A percentile compares a stretch with the other conserved stretches of the same genome.
These are phyloP conservation scores for Thalassiosira hispida DNA, from an alignment of 352 stramenopile genomes.

Conservation along the genomic window DNA sequence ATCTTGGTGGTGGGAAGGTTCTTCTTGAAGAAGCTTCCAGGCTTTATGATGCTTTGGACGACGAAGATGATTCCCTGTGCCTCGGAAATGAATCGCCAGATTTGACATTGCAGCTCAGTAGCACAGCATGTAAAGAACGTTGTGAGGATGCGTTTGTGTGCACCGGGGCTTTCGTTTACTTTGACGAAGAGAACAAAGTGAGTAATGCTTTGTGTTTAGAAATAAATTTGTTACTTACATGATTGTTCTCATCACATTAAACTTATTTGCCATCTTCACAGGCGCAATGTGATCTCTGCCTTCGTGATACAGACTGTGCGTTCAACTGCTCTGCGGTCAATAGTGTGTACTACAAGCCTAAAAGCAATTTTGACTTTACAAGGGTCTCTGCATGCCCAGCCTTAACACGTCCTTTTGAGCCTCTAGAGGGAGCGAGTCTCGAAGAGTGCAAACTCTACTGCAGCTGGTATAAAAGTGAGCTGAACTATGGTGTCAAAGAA, in stretches of 20 bases:
- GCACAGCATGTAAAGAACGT: background rate
- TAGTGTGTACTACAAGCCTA: constrained; percentile 12
- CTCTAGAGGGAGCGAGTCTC: constrained; percentile 1
- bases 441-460: constrained; percentile 26
- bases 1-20: background rate
- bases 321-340: constrained; percentile 16
- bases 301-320: constrained; percentile 10
- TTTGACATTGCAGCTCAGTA: background rate
- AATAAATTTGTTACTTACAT: too few relatives aligned
- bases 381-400: constrained; percentile 16
- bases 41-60: constrained; percentile 8
- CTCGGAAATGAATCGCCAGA: constrained; percentile 7
- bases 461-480: constrained; percentile 8
- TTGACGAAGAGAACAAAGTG: constrained; percentile 1
- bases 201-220: too few relatives aligned
- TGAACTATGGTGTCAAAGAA: too few relatives aligned
- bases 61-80: constrained; percentile 12
- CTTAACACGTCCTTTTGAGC: background rate
- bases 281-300: constrained; percentile 11
- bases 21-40: constrained; percentile 4
- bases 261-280: too few relatives aligned
- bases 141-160: constrained; percentile 21
- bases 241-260: too few relatives aligned
- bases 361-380: constrained; percentile 12
- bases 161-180: constrained; percentile 8